phyloP scores from a whole-genome alignment of 2,329 filamentous ascomycete genomes.

The Beauveria bassiana region DNA sequence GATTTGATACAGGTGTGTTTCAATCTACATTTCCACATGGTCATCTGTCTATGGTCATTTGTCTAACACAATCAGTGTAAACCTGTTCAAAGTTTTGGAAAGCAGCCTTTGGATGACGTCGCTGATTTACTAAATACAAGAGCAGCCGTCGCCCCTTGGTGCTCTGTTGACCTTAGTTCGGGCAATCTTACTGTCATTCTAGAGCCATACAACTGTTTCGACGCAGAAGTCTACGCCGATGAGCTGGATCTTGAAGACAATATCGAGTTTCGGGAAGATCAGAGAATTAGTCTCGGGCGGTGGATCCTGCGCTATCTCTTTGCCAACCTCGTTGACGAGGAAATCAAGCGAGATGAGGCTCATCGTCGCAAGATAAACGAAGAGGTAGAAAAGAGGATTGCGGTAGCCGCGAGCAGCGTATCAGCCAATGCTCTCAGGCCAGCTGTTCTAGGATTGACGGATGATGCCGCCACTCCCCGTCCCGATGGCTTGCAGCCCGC shows the following conservation, averaged over 20 bases:
- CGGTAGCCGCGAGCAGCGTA: conserved; percentile 46
- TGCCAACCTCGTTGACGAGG: conserved; percentile 79
- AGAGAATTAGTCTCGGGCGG: conserved; percentile 93
- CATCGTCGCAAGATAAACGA: conserved; percentile 64
- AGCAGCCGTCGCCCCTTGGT: conserved; percentile 92
- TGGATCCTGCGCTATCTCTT: conserved; percentile 95
- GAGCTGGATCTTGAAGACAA: conserved; percentile 67
- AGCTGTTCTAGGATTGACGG: conserved; percentile 12
- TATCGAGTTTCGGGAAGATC: conserved; percentile 83
- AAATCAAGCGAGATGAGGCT: conserved; percentile 71
- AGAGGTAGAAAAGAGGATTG: conserved; percentile 49
- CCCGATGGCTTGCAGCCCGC: conserved; percentile 57
- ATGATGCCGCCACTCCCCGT: conserved; percentile 47
- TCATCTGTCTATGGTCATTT: not conserved
- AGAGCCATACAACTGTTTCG: conserved; percentile 93
- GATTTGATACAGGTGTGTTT: conserved; percentile 71
- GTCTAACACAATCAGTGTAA: conserved; percentile 51
- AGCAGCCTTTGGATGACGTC: conserved; percentile 88
- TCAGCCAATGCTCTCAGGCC: conserved; percentile 49
- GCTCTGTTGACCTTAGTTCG: conserved; percentile 86
- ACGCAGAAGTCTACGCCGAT: conserved; percentile 95
- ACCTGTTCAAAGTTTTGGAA: conserved; percentile 86
- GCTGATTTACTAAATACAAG: conserved; percentile 77
- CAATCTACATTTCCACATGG: not conserved
- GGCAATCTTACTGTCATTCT: conserved; percentile 84